Evolutionary conservation across 306 rosid genomes (phyloP).

Genomic region (Casuarina glauca): DNA sequence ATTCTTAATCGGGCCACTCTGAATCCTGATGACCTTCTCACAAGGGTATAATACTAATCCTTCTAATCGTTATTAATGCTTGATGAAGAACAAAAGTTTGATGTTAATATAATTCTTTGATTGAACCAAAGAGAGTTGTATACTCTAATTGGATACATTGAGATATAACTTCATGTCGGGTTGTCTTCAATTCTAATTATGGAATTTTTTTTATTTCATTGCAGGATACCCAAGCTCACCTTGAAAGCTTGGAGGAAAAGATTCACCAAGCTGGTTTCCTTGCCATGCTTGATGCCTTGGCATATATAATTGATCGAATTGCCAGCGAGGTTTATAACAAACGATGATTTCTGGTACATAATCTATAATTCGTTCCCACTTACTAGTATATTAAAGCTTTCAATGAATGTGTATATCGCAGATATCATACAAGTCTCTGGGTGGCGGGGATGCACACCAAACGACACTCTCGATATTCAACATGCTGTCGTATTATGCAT

Average conservation of each 20-base stretch:
- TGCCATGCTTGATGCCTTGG: conserved; percentile 40
- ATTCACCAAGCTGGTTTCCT: conserved; percentile 31
- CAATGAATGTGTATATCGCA: conserved; percentile 31
- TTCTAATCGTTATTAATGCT: neutral
- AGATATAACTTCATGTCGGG: neutral
- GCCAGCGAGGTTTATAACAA: conserved; percentile 42
- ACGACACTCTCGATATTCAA: conserved; percentile 42
- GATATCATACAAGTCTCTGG: conserved; percentile 43
- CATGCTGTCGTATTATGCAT: conserved; percentile 38
- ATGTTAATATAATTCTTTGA: neutral
- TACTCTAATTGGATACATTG: no score
- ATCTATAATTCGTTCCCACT: neutral
- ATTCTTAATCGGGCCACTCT: conserved; percentile 42
- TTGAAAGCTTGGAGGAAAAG: conserved; percentile 41
- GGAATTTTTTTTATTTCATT: neutral
- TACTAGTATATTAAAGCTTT: neutral
- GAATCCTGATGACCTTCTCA: conserved; percentile 20
- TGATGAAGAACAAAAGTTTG: neutral
- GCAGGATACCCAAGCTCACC: conserved; percentile 34
- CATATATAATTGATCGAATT: conserved; percentile 55
- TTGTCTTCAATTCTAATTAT: conserved; percentile 1
- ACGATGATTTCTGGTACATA: neutral
- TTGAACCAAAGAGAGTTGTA: neutral
- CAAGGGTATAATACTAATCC: conserved; percentile 29
- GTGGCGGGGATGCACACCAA: conserved; percentile 46